Base-by-base conservation (phyloP, 2,329 filamentous ascomycete species). In the Purpureocillium lavendulum region DNA sequence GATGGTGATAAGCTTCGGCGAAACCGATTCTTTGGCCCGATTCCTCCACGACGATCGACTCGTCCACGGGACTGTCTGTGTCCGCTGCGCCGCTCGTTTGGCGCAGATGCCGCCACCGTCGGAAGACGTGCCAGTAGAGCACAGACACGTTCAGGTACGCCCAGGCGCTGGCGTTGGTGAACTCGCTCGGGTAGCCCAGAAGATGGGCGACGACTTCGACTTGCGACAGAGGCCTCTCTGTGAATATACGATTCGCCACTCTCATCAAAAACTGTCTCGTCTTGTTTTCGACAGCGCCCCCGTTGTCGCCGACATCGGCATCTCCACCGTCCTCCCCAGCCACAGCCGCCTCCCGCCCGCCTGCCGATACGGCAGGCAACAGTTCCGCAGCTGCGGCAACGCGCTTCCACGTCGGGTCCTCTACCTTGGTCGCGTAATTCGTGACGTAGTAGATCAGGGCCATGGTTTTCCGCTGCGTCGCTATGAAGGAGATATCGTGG, bases 161-260 rank as follows among this genome's bases (percentile, higher is more conserved):
- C 42, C 42, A 45, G 17, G 12, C 32, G n/a, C 16, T 11, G 14
- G 10, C 26, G 13, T 30, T 38, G 10, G 42, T 13, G 33, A 39
- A 45, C 7, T 45, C 42, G 4, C 33, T 38, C 4, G 13, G 34
- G 24, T 42, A 39, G n/a, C 44, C 41, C 11, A 43, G 35, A 3
- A 45, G 36, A 26, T 40, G 16, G 2, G 30, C 36, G 14, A 35
- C 11, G 3, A 46, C 44, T 16, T 46, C 41, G 13, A 43, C 40
- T 13, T 40, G 30, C 14, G 41, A 46, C 8, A 46, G 35, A 4
- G 34, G 40, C 14, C 40, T 24, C 15, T 42, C 40, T 1, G 43
- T 40, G 24, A 45, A 45, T 13, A 45, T 17, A 4, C 41, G 35
- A 14, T 46, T 45, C 10, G 40, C 43, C 3, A 34, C 38, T 18